A percentile compares a stretch with the other conserved stretches of the same genome.
phyloP scores from a whole-genome alignment of 164 flowering plant genomes.

The Liriodendron chinense region DNA sequence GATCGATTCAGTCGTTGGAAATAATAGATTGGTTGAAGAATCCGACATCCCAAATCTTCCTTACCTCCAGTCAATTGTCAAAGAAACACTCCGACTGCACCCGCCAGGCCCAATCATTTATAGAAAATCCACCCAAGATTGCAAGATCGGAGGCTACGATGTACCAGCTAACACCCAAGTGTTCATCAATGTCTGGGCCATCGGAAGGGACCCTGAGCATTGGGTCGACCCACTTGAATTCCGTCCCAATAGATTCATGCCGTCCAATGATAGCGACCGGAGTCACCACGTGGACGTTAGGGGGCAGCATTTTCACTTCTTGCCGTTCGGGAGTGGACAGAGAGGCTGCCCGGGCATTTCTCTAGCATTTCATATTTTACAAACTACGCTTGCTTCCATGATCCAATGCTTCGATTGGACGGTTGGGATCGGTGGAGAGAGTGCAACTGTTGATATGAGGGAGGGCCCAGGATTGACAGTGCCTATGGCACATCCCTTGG shows the following conservation, averaged over 20 bases:
- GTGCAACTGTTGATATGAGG: neutral
- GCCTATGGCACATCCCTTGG: neutral
- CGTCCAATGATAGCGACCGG: conserved; percentile 6
- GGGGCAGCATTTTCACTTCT: conserved; percentile 29
- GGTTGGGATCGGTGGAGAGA: conserved; percentile 7
- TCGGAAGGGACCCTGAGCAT: conserved; percentile 3
- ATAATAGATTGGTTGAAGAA: conserved; percentile 7
- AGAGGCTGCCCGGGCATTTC: conserved; percentile 24
- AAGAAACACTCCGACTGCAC: conserved; percentile 8
- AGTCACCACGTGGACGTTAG: conserved; percentile 17
- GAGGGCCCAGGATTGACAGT: conserved; percentile 21
- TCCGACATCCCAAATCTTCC: conserved; percentile 11
- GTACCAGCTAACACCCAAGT: neutral
- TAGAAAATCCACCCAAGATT: conserved; percentile 1
- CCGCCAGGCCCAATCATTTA: neutral
- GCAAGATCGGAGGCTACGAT: conserved; percentile 8
- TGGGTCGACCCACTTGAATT: conserved; percentile 11
- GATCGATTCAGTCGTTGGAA: conserved; percentile 5
- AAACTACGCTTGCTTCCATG: conserved; percentile 4
- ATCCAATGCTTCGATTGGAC: conserved; percentile 13
- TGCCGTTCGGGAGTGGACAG: conserved; percentile 36
- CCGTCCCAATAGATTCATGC: conserved; percentile 7
- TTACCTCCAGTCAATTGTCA: conserved; percentile 11
- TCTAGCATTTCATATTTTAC: conserved; percentile 3
- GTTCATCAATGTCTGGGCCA: conserved; percentile 10